Percentiles rank a stretch among this genome's conserved stretches.
phyloP scores from a whole-genome alignment of 2,329 filamentous ascomycete species.

The Fonsecaea multimorphosa region DNA sequence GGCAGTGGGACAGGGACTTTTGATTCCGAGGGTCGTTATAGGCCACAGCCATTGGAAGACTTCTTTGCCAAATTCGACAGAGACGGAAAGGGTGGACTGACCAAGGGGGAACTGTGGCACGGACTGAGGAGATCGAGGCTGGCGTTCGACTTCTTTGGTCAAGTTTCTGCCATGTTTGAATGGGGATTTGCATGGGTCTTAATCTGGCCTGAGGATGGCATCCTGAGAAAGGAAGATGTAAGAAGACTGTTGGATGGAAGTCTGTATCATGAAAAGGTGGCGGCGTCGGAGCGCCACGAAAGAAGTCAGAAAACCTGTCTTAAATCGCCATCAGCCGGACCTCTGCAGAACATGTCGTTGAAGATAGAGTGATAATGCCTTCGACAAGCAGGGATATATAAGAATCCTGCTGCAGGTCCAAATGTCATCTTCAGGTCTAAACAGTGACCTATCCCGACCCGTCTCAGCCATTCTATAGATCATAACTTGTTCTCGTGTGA shows the following conservation, averaged over 20 bases:
- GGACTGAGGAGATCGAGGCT: constrained; percentile 19
- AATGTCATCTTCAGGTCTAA: constrained; percentile 1
- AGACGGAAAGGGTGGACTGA: constrained; percentile 48
- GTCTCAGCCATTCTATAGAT: neutral
- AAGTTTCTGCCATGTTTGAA: constrained; percentile 52
- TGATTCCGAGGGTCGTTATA: constrained; percentile 54
- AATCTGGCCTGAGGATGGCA: constrained; percentile 42
- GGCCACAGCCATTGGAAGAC: constrained; percentile 56
- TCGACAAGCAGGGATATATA: neutral
- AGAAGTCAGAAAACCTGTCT: neutral
- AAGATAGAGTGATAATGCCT: constrained; percentile 10
- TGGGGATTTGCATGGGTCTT: constrained; percentile 42
- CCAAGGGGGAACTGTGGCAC: constrained; percentile 43
- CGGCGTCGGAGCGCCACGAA: constrained; percentile 1
- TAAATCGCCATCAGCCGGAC: neutral
- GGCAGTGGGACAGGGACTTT: constrained; percentile 52
- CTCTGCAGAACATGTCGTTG: neutral
- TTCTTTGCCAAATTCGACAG: constrained; percentile 55
- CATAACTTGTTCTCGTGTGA: neutral
- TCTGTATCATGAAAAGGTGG: constrained; percentile 17
- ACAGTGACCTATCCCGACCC: neutral
- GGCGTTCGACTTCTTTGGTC: constrained; percentile 38
- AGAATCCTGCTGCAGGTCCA: neutral
- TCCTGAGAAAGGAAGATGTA: constrained; percentile 43
- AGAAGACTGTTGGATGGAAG: constrained; percentile 41